phyloP scores from a whole-genome alignment of 768 basidiomycete genomes.

The Suillus spraguei region DNA sequence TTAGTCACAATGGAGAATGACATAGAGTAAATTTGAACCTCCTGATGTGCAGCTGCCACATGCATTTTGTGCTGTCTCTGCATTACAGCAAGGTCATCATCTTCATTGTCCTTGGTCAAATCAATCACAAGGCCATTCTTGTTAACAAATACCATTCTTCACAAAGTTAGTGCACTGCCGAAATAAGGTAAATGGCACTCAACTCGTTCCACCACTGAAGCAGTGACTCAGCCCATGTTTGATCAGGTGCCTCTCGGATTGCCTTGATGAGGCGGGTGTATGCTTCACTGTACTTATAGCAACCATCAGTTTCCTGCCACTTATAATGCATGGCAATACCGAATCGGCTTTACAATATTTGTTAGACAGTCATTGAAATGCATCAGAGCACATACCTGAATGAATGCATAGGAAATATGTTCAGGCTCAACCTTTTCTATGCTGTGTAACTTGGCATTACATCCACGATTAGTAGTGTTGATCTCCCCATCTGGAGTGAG shows the following conservation, averaged over 20 bases:
- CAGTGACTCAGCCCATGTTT: background rate
- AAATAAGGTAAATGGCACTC: background rate
- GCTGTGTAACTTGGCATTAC: slow-evolving; percentile 10
- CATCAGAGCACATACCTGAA: background rate
- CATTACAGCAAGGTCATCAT: background rate
- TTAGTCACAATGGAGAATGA: background rate
- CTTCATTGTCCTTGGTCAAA: background rate
- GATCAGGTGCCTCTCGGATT: background rate
- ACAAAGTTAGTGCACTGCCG: background rate
- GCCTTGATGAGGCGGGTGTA: slow-evolving; percentile 8
- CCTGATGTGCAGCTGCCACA: background rate
- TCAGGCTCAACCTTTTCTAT: slow-evolving; percentile 9
- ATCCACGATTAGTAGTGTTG: background rate
- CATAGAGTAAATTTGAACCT: background rate
- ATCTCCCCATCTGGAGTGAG: background rate
- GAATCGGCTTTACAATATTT: slow-evolving; percentile 1
- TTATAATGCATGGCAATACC: slow-evolving; percentile 6
- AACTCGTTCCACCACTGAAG: background rate
- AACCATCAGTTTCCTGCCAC: slow-evolving; percentile 10
- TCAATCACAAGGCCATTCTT: background rate
- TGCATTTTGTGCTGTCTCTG: background rate
- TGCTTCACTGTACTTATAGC: slow-evolving; percentile 7
- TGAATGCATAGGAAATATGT: slow-evolving; percentile 8
- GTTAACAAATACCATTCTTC: background rate
- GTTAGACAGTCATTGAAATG: background rate